Percentiles rank a stretch among this genome's conserved stretches.
Evolutionary conservation across 208 protist species (phyloP).

Genomic region (Blastocrithidia nonstop): DNA sequence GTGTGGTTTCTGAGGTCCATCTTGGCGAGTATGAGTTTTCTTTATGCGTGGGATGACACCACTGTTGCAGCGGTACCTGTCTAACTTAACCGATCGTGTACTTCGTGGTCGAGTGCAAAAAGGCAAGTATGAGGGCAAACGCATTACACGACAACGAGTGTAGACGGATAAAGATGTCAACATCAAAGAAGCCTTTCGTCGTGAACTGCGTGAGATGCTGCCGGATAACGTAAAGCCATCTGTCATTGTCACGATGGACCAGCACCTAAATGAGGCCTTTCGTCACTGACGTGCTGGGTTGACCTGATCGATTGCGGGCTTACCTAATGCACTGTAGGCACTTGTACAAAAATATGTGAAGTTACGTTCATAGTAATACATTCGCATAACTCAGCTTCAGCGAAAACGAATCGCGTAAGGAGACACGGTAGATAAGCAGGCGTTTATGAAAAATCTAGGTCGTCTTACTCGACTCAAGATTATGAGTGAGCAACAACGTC

Average conservation of each 20-base stretch:
- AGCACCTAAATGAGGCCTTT: slow-evolving; percentile 99
- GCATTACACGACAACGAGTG: slow-evolving; percentile 99
- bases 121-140: slow-evolving; percentile 94
- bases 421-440: slow-evolving; percentile 99
- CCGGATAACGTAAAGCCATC: slow-evolving; percentile 96
- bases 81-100: slow-evolving; percentile 98
- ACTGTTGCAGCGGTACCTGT: slow-evolving; percentile 98
- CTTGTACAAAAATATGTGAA: slow-evolving; percentile 99
- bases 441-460: slow-evolving; percentile 99
- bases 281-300: slow-evolving; percentile 98
- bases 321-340: slow-evolving; percentile 96
- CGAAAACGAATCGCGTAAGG: slow-evolving; percentile 97
- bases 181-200: slow-evolving; percentile 97
- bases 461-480: slow-evolving; percentile 98
- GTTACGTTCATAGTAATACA: slow-evolving; percentile 99
- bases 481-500: slow-evolving; percentile 99
- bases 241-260: slow-evolving; percentile 96
- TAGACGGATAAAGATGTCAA: slow-evolving; percentile 99
- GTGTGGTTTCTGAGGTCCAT: slow-evolving; percentile 98
- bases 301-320: slow-evolving; percentile 97
- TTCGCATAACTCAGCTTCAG: slow-evolving; percentile 98
- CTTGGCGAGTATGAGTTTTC: slow-evolving; percentile 99
- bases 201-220: slow-evolving; percentile 99
- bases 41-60: slow-evolving; percentile 99
- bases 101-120: slow-evolving; percentile 96